Percentiles rank a stretch among this genome's conserved stretches.
phyloP scores from a whole-genome alignment of 2,329 filamentous ascomycete species.

The Colletotrichum falcatum region DNA sequence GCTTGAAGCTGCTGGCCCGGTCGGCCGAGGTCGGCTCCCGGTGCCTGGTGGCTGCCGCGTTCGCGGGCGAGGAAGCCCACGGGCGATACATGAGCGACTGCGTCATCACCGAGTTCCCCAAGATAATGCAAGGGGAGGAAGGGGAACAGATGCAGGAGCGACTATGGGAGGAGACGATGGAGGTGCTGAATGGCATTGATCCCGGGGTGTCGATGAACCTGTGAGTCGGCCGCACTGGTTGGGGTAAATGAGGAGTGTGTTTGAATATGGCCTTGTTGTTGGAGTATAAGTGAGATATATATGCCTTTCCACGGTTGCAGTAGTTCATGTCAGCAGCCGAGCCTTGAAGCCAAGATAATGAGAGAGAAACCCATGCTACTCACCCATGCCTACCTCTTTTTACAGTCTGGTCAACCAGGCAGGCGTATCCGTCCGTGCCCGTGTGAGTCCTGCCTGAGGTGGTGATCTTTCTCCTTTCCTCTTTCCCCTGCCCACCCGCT shows the following conservation, averaged over 20 bases:
- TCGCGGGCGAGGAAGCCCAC: slow-evolving; percentile 53
- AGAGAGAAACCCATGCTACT: neutral
- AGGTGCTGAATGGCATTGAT: slow-evolving; percentile 56
- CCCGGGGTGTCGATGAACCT: slow-evolving; percentile 53
- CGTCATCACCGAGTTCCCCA: slow-evolving; percentile 43
- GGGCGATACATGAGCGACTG: slow-evolving; percentile 56
- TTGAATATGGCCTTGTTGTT: neutral
- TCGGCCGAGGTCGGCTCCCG: slow-evolving; percentile 55
- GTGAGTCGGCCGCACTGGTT: slow-evolving; percentile 25
- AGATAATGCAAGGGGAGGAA: slow-evolving; percentile 49
- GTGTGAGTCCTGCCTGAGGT: too few species aligned
- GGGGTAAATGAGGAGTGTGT: too few species aligned
- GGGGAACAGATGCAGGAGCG: slow-evolving; percentile 52
- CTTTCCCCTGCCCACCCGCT: too few species aligned
- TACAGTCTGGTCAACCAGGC: too few species aligned
- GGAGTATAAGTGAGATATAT: too few species aligned
- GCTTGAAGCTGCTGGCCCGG: slow-evolving; percentile 48
- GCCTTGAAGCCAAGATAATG: neutral
- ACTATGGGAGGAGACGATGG: slow-evolving; percentile 58
- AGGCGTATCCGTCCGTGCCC: too few species aligned
- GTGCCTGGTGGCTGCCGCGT: slow-evolving; percentile 53
- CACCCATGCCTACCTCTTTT: too few species aligned
- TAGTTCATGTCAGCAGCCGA: neutral
- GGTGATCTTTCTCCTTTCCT: too few species aligned
- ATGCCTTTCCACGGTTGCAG: neutral